A percentile compares a stretch with the other conserved stretches of the same genome.
Conservation (phyloP, 371 early-diverging fungal species). For the Mortierella sp. region DNA sequence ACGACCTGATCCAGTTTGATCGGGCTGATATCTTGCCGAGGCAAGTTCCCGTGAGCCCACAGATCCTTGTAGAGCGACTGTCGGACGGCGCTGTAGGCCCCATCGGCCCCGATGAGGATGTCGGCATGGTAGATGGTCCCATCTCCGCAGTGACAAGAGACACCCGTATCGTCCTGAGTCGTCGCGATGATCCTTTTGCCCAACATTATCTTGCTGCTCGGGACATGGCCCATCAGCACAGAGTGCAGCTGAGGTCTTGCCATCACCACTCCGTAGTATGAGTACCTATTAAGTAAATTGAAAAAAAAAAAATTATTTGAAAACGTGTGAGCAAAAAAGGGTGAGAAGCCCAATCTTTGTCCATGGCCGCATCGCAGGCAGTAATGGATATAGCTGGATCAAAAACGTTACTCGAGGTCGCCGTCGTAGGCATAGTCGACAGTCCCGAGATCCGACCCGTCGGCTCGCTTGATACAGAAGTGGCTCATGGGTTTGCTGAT, state of each 20-base stretch:
- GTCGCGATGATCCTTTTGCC: slow-evolving; percentile 44
- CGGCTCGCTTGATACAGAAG: slow-evolving; percentile 46
- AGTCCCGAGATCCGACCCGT: slow-evolving; percentile 49
- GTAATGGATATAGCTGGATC: not conserved
- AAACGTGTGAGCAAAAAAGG: not conserved
- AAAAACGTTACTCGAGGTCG: slow-evolving; percentile 31
- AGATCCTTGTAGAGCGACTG: slow-evolving; percentile 44
- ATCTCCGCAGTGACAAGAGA: slow-evolving; percentile 46
- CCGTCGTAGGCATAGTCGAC: slow-evolving; percentile 52
- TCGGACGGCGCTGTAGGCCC: slow-evolving; percentile 48
- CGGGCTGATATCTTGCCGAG: slow-evolving; percentile 45
- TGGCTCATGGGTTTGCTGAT: slow-evolving; percentile 56
- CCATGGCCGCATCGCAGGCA: not conserved
- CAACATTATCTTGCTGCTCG: slow-evolving; percentile 40
- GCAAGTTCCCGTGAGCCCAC: slow-evolving; percentile 41
- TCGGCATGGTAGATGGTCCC: slow-evolving; percentile 47
- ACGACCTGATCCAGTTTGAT: slow-evolving; percentile 54
- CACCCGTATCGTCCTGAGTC: slow-evolving; percentile 46
- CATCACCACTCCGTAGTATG: slow-evolving; percentile 44
- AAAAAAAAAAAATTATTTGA: not conserved
- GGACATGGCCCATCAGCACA: slow-evolving; percentile 38
- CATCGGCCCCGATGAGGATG: slow-evolving; percentile 51
- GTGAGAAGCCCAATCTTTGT: not conserved
- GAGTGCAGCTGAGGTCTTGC: slow-evolving; percentile 42
- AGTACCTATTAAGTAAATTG: slow-evolving; percentile 25